These are phyloP conservation scores for Penicillium digitatum DNA, from an alignment of 2,329 filamentous ascomycete species.

Conservation along the genomic window DNA sequence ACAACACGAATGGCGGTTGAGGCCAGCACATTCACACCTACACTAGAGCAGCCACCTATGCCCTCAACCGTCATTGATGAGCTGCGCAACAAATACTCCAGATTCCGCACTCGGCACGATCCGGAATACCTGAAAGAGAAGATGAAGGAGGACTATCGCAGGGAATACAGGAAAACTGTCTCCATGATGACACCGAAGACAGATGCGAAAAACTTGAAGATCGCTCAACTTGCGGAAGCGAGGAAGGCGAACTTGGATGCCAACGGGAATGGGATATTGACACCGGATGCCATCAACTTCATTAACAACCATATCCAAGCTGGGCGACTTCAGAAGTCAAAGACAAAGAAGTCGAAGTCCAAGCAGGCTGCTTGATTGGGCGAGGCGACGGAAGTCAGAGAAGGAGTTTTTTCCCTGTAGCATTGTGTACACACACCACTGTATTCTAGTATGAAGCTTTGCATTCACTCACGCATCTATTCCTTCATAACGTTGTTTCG, in stretches of 20 bases:
- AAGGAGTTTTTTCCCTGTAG: constrained; percentile 11
- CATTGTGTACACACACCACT: constrained; percentile 29
- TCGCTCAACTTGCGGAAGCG: constrained; percentile 37
- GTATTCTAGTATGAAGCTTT: constrained; percentile 26
- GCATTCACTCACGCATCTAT: constrained; percentile 10
- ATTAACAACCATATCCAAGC: constrained; percentile 36
- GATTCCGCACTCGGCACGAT: constrained; percentile 77
- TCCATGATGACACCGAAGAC: constrained; percentile 48
- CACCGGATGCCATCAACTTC: constrained; percentile 33
- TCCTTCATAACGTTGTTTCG: not conserved
- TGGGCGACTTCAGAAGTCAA: constrained; percentile 5
- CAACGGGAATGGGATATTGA: constrained; percentile 37
- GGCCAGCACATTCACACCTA: constrained; percentile 71
- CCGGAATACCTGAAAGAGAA: constrained; percentile 65
- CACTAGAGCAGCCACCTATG: constrained; percentile 72
- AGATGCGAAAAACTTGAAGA: constrained; percentile 38
- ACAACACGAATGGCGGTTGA: constrained; percentile 75
- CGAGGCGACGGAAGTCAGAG: not conserved
- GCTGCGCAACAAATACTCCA: constrained; percentile 75
- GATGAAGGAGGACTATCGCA: constrained; percentile 55
- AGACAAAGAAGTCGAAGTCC: constrained; percentile 10
- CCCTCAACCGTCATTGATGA: constrained; percentile 76
- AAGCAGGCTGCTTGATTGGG: constrained; percentile 12
- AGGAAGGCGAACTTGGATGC: constrained; percentile 35
- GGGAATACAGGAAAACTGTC: constrained; percentile 44